Base-by-base conservation (phyloP, 768 basidiomycete genomes). In the Pleurotus platypus region DNA sequence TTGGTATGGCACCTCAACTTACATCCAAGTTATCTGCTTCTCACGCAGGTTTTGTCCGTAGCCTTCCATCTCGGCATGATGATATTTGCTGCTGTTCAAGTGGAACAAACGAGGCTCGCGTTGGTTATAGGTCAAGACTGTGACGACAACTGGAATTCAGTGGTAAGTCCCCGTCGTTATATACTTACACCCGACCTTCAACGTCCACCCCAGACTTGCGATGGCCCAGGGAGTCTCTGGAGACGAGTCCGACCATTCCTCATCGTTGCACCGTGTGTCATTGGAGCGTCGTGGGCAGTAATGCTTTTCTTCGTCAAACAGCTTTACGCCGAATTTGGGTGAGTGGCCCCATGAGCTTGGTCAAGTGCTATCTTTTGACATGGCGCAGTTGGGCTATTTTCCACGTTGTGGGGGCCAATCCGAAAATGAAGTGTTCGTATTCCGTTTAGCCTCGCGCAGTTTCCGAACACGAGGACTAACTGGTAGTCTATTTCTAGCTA, bases 311-410 rank as follows among this genome's bases (percentile, higher is more conserved):
- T 80, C 74, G 77, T 89, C 60, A 84, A 80, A 62, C 72, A 84
- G 62, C 79, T 94, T 4, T 94, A 86, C 62, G 78, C 73, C 46
- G 92, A 94, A 71, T 94, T 94, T 66, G 92, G 92, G 91, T 92
- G 67, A 55, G 85, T 64, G 15, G n/a, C 15, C 40, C 51, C 60
- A 62, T 58, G 49, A 46, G n/a, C 43, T 6, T 56, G 7, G 50
- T 53, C 24, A 35, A 15, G 11, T 37, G 15, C 7, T 8, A 16
- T 37, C 45, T 24, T n/a, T 22, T 56, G n/a, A 59, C 66, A 16
- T 56, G 53, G 43, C 22, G 12, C 60, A 92, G 91, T 45, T 94
- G 92, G 92, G 90, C 89, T 40, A 89, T 94, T 65, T 94, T 94
- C 76, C 92, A 92, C 65, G 84, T 90, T 37, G 90, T 93, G 18